These are phyloP conservation scores for Talaromyces albobiverticillius DNA, from an alignment of 2,329 filamentous ascomycete genomes.

Conservation along the genomic window DNA sequence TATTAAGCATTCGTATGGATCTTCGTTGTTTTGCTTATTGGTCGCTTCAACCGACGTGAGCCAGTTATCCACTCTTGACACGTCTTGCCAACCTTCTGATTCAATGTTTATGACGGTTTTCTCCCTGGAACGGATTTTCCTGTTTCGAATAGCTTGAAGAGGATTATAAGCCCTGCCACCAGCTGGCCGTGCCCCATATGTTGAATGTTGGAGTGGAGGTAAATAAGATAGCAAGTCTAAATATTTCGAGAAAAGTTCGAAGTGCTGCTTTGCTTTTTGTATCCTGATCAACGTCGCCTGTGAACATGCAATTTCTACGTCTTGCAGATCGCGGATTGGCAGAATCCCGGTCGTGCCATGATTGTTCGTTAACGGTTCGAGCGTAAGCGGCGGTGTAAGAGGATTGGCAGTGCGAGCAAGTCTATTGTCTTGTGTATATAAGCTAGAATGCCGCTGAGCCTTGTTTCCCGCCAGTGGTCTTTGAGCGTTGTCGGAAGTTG, in stretches of 20 bases:
- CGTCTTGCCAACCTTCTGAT: slow-evolving; percentile 72
- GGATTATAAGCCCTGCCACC: slow-evolving; percentile 79
- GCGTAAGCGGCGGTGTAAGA: neutral
- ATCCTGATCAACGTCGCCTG: slow-evolving; percentile 76
- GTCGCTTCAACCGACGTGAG: slow-evolving; percentile 65
- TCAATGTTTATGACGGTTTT: slow-evolving; percentile 71
- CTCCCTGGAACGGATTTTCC: slow-evolving; percentile 78
- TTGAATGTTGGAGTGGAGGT: slow-evolving; percentile 59
- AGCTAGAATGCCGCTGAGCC: slow-evolving; percentile 20
- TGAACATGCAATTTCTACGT: slow-evolving; percentile 56
- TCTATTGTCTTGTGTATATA: slow-evolving; percentile 23
- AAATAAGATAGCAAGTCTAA: slow-evolving; percentile 74
- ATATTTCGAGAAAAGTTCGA: slow-evolving; percentile 85
- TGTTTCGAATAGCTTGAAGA: slow-evolving; percentile 86
- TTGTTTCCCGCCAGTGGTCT: slow-evolving; percentile 8
- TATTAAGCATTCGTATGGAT: slow-evolving; percentile 43
- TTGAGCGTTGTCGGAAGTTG: slow-evolving; percentile 19
- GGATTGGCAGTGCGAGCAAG: neutral
- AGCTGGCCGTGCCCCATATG: slow-evolving; percentile 12
- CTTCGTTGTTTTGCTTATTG: slow-evolving; percentile 41
- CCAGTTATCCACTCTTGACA: slow-evolving; percentile 70
- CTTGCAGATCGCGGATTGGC: slow-evolving; percentile 27
- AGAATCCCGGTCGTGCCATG: slow-evolving; percentile 18
- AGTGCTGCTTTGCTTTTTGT: slow-evolving; percentile 77
- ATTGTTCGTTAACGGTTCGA: neutral